Conservation (phyloP, 495 filamentous ascomycete species). For the Aspergillus nanangensis region DNA sequence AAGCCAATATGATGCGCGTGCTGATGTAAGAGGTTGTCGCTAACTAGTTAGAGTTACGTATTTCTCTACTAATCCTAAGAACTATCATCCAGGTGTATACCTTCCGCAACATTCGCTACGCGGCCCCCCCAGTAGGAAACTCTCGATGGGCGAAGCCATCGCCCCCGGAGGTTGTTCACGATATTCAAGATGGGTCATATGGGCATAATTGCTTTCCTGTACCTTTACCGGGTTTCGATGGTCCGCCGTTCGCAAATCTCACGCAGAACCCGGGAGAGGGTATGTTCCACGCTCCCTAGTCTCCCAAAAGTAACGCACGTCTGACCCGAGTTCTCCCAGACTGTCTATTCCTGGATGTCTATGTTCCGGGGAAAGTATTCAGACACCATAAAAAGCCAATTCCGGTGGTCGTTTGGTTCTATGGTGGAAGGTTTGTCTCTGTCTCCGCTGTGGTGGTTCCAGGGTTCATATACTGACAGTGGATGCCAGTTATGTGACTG, state of each 20-base stretch:
- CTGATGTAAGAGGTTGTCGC: slow-evolving; percentile 3
- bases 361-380: slow-evolving; percentile 34
- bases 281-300: background rate
- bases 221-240: slow-evolving; percentile 18
- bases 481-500: slow-evolving; percentile 12
- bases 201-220: slow-evolving; percentile 40
- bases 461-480: background rate
- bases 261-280: slow-evolving; percentile 1
- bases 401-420: slow-evolving; percentile 28
- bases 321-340: no score
- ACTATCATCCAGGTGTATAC: slow-evolving; percentile 4
- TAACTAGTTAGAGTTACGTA: no score
- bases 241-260: slow-evolving; percentile 10
- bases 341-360: slow-evolving; percentile 41
- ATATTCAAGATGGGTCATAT: slow-evolving; percentile 46
- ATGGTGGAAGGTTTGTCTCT: slow-evolving; percentile 17
- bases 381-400: slow-evolving; percentile 8
- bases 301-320: background rate
- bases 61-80: background rate
- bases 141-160: slow-evolving; percentile 50
- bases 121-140: slow-evolving; percentile 46
- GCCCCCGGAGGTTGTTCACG: slow-evolving; percentile 34
- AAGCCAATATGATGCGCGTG: background rate
- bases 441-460: background rate
- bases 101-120: slow-evolving; percentile 48